Base-by-base conservation (phyloP, 345 rosid genomes). In the Salix viminalis region DNA sequence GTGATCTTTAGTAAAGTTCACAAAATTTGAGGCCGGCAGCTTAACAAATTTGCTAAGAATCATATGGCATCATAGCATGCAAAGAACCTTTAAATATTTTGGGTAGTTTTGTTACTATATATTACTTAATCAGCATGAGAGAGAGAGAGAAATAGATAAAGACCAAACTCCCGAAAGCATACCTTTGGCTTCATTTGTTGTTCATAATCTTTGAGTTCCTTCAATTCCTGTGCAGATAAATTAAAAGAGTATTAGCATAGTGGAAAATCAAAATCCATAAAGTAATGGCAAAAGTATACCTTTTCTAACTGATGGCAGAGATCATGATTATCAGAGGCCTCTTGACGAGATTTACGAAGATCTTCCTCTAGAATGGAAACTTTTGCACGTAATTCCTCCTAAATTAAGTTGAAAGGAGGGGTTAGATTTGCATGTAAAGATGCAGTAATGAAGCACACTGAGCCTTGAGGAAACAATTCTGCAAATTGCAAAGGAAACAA, bases 131-230 rank as follows among this genome's bases (percentile, higher is more conserved):
- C n/a, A 16, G 3, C 26, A 24, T 2, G 60, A 62, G n/a, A 19
- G 34, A 39, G 34, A 39, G 42, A 3, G 5, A 77, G 44, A 62
- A 48, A 60, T 52, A 26, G 24, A 54, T 15, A 56, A 71, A 65
- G 11, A 16, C 60, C 58, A 66, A 32, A 28, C 67, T 68, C 34
- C 18, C 15, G 41, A 66, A 67, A 69, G 34, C 80, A n/a, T 37
- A 92, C 99, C 98, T 94, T 96, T 82, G 94, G 97, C 88, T 90
- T 91, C 86, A 88, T 89, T 83, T 92, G 92, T 79, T 89, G 97
- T 64, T 96, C 97, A 82, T 72, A 72, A 80, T 91, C 96, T 88
- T 92, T 94, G 62, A 91, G 76, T 39, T 91, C 97, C 83, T 92
- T 96, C 81, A 92, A 62, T 87, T 96, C 99, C 99, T 96, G 87